These are phyloP conservation scores for Cyberlindnera nakhonratchasimensis DNA, from an alignment of 805 yeast genomes.

Conservation along the genomic window DNA sequence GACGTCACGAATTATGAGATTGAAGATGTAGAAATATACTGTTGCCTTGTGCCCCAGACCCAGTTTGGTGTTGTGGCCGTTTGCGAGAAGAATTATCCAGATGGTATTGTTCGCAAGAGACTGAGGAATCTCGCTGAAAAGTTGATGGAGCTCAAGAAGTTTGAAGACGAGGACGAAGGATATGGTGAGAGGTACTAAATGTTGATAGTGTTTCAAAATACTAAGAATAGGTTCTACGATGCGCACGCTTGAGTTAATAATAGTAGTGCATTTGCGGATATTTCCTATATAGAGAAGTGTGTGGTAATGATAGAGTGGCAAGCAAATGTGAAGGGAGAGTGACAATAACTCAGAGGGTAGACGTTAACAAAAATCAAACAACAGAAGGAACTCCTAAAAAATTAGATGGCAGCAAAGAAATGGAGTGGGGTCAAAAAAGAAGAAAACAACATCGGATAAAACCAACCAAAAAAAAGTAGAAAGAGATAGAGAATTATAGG, in stretches of 20 bases:
- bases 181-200: constrained; percentile 1
- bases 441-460: neutral
- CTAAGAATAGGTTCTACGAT: no score
- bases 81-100: constrained; percentile 25
- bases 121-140: constrained; percentile 12
- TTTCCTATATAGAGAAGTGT: no score
- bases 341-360: no score
- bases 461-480: neutral
- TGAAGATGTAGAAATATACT: constrained; percentile 12
- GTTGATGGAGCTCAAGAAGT: constrained; percentile 21
- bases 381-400: no score
- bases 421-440: no score
- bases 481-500: neutral
- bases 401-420: no score
- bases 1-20: constrained; percentile 8
- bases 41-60: constrained; percentile 14
- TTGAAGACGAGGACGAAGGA: constrained; percentile 17
- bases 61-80: constrained; percentile 22
- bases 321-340: neutral
- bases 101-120: constrained; percentile 23
- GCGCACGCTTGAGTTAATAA: no score
- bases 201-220: no score
- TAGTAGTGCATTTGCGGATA: no score
- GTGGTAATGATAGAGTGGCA: neutral
- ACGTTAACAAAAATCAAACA: no score